These are phyloP conservation scores for Paraurostyla sp. DNA, from an alignment of 73 alveolate genomes.

Conservation along the genomic window DNA sequence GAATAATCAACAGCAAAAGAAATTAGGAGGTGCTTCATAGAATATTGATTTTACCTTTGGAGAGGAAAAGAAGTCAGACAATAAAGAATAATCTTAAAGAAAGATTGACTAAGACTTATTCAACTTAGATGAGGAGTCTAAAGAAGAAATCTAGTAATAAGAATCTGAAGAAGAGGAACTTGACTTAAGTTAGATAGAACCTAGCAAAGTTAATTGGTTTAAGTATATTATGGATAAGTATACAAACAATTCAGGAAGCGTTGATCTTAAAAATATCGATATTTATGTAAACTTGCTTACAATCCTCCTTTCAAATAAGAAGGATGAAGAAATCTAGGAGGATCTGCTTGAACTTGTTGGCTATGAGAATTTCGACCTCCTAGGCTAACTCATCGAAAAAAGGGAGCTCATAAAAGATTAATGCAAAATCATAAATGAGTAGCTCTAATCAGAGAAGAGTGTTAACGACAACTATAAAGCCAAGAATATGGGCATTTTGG, in stretches of 20 bases:
- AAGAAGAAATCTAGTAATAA: neutral
- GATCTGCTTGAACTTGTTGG: conserved; percentile 80
- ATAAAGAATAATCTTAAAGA: neutral
- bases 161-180: conserved; percentile 39
- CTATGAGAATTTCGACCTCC: conserved; percentile 73
- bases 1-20: too few species aligned
- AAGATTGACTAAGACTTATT: neutral
- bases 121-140: conserved; percentile 25
- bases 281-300: conserved; percentile 59
- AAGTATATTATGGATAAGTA: conserved; percentile 58
- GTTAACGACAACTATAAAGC: neutral
- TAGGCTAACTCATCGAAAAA: conserved; percentile 64
- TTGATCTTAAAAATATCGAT: conserved; percentile 45
- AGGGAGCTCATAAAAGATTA: conserved; percentile 64
- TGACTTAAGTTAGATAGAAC: conserved; percentile 35
- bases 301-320: conserved; percentile 37
- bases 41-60: neutral
- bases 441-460: conserved; percentile 55
- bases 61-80: conserved; percentile 9
- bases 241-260: too few species aligned
- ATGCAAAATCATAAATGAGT: conserved; percentile 31
- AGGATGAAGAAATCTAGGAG: conserved; percentile 73
- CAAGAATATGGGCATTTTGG: conserved; percentile 54
- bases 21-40: too few species aligned
- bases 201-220: conserved; percentile 75